Base-by-base conservation (phyloP, 768 basidiomycete species). In the Phanerochaete carnosa region DNA sequence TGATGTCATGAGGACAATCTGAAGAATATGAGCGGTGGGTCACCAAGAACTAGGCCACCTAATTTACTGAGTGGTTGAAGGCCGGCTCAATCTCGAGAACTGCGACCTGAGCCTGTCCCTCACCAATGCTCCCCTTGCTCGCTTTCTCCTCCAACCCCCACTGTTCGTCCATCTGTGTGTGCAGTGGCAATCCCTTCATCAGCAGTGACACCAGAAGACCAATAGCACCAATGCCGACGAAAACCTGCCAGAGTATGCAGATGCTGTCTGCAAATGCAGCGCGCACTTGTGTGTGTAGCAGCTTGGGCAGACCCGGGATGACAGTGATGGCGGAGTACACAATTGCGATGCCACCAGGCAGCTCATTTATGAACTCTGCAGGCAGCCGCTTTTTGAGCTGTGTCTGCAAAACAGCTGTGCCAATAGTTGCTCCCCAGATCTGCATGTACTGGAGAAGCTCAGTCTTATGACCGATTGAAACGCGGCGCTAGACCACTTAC, bases 381-480 rank as follows among this genome's bases (percentile, higher is more conserved):
- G 76, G 76, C 0, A 76, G 66, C 0, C 51, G 52, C 30, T 54
- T 58, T 3, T 45, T 61, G 37, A 77, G 73, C 51, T 70, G 37
- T 62, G 74, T 75, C 56, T 72, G 69, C 9, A 77, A 65, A 32
- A 74, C 59, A 0, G 70, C 69, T 8, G 66, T 62, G 7, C 72
- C 73, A 37, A 76, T 65, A 3, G 67, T 61, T 50, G 76, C 69
- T 1, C 75, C 75, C 59, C 73, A 69, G 2, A 68, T 67, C 63
- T 74, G 67, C 12, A n/a, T 13, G 26, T 3, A 8, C 11, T 9
- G 50, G 43, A 53, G 32, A 33, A 6, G 45, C 23, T 37, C 12
- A 32, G 26, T 13, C 7, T 11, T 8, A 26, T n/a, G n/a, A n/a
- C n/a, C n/a, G 33, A 16, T 15, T 7, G 9, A 25, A 29, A 35